phyloP scores from a whole-genome alignment of 2,329 filamentous ascomycete species.

The Zarea fungicola region DNA sequence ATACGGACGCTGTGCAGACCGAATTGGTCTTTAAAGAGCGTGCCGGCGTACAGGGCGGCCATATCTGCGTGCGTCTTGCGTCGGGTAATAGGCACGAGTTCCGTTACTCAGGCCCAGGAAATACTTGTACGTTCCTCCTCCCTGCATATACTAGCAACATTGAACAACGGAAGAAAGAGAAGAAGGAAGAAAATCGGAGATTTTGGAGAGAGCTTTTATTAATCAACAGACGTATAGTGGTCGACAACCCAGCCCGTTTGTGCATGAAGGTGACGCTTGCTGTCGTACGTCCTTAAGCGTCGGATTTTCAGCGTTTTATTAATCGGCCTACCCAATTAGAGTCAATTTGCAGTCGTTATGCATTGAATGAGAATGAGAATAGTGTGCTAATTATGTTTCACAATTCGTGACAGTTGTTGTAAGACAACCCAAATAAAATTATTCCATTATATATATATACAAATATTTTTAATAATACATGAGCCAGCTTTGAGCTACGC shows the following conservation, averaged over 20 bases:
- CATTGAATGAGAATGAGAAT: too few relatives aligned
- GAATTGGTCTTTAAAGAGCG: constrained; percentile 31
- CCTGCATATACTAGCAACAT: not conserved
- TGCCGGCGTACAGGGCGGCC: constrained; percentile 27
- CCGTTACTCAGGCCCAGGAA: constrained; percentile 36
- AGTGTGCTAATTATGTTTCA: too few relatives aligned
- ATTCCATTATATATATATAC: not conserved
- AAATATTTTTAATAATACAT: not conserved
- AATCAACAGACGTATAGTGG: not conserved
- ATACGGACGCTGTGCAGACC: constrained; percentile 34
- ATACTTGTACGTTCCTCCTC: constrained; percentile 25
- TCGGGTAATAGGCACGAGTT: constrained; percentile 36
- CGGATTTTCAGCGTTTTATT: too few relatives aligned
- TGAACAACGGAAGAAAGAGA: too few relatives aligned
- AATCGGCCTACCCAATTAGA: not conserved
- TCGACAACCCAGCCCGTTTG: not conserved
- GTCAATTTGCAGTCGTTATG: not conserved
- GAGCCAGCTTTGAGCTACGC: not conserved
- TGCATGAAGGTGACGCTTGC: constrained; percentile 14
- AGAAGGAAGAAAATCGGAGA: too few relatives aligned
- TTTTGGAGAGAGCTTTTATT: too few relatives aligned
- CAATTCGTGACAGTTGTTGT: too few relatives aligned
- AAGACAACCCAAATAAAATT: too few relatives aligned
- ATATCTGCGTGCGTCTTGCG: constrained; percentile 34
- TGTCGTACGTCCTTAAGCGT: not conserved